Conservation (phyloP, 2,329 filamentous ascomycete genomes). For the Blastomyces silverae region DNA sequence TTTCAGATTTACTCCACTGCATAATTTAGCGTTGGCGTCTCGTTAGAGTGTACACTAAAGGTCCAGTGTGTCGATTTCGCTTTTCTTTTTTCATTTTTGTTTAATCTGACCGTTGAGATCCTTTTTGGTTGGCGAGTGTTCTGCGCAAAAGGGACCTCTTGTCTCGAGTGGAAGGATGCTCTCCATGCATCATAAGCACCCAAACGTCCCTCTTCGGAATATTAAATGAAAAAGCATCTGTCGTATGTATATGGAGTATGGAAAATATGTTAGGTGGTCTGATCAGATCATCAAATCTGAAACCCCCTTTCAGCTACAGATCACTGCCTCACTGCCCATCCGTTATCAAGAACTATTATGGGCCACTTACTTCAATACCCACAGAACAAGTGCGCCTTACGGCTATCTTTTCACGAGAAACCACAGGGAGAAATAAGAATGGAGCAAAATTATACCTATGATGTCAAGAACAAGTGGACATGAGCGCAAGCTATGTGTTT, state of each 20-base stretch:
- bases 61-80: not conserved
- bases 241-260: not conserved
- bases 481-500: not conserved
- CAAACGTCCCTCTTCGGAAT: not conserved
- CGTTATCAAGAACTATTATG: conserved; percentile 3
- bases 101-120: not conserved
- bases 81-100: not conserved
- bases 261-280: not conserved
- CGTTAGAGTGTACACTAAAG: not conserved
- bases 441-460: not conserved
- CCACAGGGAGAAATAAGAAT: not conserved
- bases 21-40: conserved; percentile 6
- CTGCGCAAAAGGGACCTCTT: too few relatives aligned
- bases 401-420: not conserved
- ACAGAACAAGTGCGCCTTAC: conserved; percentile 8
- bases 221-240: not conserved
- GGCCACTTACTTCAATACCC: not conserved
- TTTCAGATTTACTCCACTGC: conserved; percentile 12
- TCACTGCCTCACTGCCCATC: too few relatives aligned
- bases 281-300: not conserved
- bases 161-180: too few relatives aligned
- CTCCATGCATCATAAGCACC: not conserved
- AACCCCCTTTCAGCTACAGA: not conserved
- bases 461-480: not conserved
- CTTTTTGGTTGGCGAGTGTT: not conserved